phyloP scores from a whole-genome alignment of 495 filamentous ascomycete species.

The Podospora conica region DNA sequence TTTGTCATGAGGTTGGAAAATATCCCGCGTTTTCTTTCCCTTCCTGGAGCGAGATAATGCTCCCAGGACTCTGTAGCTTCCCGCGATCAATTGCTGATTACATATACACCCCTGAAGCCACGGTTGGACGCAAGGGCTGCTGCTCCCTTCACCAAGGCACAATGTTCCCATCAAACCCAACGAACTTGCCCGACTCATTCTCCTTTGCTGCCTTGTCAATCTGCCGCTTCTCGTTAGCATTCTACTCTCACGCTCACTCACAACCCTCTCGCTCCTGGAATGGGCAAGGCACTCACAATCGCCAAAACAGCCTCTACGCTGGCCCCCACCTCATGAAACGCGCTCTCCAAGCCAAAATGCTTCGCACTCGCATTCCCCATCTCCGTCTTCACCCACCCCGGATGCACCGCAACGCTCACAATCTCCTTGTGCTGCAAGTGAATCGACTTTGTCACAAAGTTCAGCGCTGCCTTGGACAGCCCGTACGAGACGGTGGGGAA shows the following conservation, averaged over 20 bases:
- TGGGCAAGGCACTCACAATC: not conserved
- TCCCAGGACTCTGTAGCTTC: too few relatives aligned
- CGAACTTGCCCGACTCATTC: slow-evolving; percentile 1
- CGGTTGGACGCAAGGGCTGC: too few relatives aligned
- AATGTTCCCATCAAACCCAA: not conserved
- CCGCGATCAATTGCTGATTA: too few relatives aligned
- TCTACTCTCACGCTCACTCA: not conserved
- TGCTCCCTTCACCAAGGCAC: not conserved
- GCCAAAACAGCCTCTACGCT: not conserved
- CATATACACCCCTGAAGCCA: too few relatives aligned
- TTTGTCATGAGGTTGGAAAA: too few relatives aligned
- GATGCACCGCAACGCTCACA: not conserved
- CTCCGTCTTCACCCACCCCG: not conserved
- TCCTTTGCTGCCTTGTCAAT: slow-evolving; percentile 1
- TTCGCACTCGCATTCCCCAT: not conserved
- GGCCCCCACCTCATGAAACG: not conserved
- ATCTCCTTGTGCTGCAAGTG: not conserved
- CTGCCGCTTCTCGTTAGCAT: not conserved
- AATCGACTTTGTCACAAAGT: slow-evolving; percentile 16
- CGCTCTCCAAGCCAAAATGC: not conserved
- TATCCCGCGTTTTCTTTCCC: too few relatives aligned
- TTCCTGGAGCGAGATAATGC: too few relatives aligned
- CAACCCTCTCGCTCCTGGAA: not conserved
- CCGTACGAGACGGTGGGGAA: slow-evolving; percentile 15
- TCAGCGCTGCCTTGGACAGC: slow-evolving; percentile 17